Evolutionary conservation across 306 rosid genomes (phyloP), one percentile per base, ranked within the genome.

Genomic region (Oemleria cerasiformis): DNA sequence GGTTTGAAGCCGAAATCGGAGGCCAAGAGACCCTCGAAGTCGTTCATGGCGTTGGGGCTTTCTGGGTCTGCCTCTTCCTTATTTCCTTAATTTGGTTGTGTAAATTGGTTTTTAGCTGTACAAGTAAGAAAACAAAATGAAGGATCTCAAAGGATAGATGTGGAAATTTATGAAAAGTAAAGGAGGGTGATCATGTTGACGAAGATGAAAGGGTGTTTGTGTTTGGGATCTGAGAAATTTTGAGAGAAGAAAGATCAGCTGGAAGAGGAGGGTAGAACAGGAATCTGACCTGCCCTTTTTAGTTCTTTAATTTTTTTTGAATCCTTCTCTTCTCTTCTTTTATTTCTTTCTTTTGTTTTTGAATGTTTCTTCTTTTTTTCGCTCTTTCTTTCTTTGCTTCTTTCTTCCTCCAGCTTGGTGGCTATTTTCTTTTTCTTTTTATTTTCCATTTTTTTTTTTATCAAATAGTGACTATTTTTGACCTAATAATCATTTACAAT

Each of bases 21-120:
- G 41, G 83, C 75, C 64, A 94, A 59, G 75, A 94, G 92, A 73
- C 95, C 96, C 78, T 92, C 92, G 78, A 91, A 91, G 79, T 94
- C 96, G 92, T 86, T 91, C 99, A 94, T 94, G 81, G 78, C 71
- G n/a, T n/a, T 48, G 54, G 44, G 39, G 15, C 6, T 13, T 67
- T 25, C 71, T 16, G 34, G 55, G 63, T 55, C 41, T 64, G 53
- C 54, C 20, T 41, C n/a, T 23, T 16, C 25, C 62, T 25, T 38
- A 16, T 12, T 56, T 14, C n/a, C 6, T 43, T 30, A 30, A 30
- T 30, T 40, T 13, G 25, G n/a, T 50, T 34, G 42, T 43, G 1
- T 43, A 30, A 30, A 45, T 34, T 66, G 45, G 65, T 17, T 61
- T 17, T 61, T 38, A 45, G 65, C 64, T 59, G 61, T 11, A 60